Base-by-base conservation (phyloP, 495 filamentous ascomycete species). In the Viridothelium virens region DNA sequence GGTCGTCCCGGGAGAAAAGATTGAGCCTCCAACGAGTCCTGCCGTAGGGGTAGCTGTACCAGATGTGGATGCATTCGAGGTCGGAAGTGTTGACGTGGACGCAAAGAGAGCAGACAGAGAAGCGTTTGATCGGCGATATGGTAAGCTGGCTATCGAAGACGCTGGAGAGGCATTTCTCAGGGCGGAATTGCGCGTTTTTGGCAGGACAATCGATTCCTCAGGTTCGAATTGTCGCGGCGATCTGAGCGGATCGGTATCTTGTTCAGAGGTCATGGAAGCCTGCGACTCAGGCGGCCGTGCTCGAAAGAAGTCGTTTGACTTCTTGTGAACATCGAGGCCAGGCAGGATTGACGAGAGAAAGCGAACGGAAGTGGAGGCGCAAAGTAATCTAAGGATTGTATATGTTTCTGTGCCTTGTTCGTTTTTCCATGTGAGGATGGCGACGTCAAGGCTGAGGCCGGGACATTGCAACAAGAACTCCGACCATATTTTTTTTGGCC, bases 171-270 rank as follows among this genome's bases (percentile, higher is more conserved):
- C 84, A 82, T 80, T 31, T 79, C 78, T 69, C 83, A 74, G 16
- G 79, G 74, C 56, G 37, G 69, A 64, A 65, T 75, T 78, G 73
- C 80, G 77, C 67, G 74, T 77, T 74, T 83, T 85, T 41, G 83
- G 81, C 67, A 82, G 73, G 69, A 75, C 76, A 74, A 83, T 79
- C 63, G 81, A 77, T 69, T 80, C 72, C 70, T 80, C 79, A 71
- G 78, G 77, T 65, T 84, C 80, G 70, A 82, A 81, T 70, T 83
- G 82, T 75, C 82, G 81, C 74, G 81, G 80, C 76, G 84, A 82
- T 77, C 84, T 83, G 75, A 84, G 78, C 73, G 85, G 81, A 72
- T 82, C 74, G 76, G 77, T 83, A 87, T 86, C 80, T 79, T 79
- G 80, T 70, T 80, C 78, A 77, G 84, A 81, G 80, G 81, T 85